Percentiles rank a stretch among this genome's conserved stretches.
Conservation (phyloP, 768 basidiomycete genomes). For the Collybiopsis luxurians region DNA sequence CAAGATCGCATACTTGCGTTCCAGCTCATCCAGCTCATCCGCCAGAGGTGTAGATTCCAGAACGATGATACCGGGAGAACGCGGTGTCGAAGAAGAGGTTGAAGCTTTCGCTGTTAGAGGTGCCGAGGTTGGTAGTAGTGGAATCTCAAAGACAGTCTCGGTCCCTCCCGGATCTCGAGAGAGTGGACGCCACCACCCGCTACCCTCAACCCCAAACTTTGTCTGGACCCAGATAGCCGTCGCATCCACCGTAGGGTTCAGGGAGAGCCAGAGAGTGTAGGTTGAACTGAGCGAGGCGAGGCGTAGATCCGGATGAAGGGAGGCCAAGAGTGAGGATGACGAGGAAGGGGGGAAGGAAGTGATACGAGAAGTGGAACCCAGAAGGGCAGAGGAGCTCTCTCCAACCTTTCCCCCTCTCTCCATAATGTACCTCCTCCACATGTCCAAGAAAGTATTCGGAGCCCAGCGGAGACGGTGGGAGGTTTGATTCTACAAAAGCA, state of each 20-base stretch:
- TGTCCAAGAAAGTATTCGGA: conserved; percentile 62
- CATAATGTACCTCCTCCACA: conserved; percentile 38
- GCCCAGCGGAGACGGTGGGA: conserved; percentile 76
- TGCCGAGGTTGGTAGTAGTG: conserved; percentile 24
- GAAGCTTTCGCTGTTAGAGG: conserved; percentile 17
- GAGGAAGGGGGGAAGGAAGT: too few species aligned
- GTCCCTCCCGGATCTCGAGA: conserved; percentile 19
- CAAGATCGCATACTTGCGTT: conserved; percentile 70
- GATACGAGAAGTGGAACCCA: background rate
- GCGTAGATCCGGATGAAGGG: too few species aligned
- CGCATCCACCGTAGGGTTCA: conserved; percentile 68
- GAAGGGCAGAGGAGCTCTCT: background rate
- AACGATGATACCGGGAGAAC: conserved; percentile 65
- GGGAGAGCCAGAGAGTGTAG: conserved; percentile 59
- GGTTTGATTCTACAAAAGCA: conserved; percentile 56
- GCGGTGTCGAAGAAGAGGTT: background rate
- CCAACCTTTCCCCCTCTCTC: conserved; percentile 13
- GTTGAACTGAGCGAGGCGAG: background rate
- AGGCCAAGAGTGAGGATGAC: too few species aligned
- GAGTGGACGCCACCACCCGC: conserved; percentile 49
- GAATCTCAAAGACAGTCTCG: conserved; percentile 61
- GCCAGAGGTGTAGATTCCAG: conserved; percentile 73
- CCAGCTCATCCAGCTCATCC: conserved; percentile 60
- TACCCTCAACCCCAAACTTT: conserved; percentile 69
- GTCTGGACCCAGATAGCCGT: conserved; percentile 80